These are phyloP conservation scores for Plasmodium sp. DNA, from an alignment of 169 alveolate genomes.

Conservation along the genomic window DNA sequence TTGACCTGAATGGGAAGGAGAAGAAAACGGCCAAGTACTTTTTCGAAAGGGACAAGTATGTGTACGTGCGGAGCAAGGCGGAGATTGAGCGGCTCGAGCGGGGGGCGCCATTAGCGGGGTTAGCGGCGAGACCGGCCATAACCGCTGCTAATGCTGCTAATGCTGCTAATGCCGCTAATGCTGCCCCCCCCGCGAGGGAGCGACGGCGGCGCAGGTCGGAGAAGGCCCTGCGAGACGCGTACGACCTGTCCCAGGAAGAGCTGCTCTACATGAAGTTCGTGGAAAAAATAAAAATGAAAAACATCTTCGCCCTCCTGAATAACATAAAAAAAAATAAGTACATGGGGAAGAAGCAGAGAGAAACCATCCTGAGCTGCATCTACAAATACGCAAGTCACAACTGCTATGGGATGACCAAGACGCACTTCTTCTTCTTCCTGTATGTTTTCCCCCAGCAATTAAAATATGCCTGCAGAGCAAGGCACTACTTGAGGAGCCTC, in stretches of 20 bases:
- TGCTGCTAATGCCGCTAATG: background rate
- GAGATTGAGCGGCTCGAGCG: constrained; percentile 11
- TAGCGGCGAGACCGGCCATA: background rate
- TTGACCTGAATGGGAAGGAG: constrained; percentile 32
- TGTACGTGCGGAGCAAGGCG: constrained; percentile 12
- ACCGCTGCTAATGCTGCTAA: background rate
- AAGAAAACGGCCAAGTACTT: constrained; percentile 21
- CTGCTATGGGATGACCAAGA: constrained; percentile 7
- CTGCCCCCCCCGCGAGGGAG: background rate
- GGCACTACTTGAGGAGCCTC: background rate
- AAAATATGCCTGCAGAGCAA: constrained; percentile 5
- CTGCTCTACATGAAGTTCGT: constrained; percentile 41
- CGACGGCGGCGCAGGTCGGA: background rate
- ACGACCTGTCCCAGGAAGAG: constrained; percentile 33
- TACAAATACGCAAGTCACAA: constrained; percentile 34
- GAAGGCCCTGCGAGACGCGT: constrained; percentile 7
- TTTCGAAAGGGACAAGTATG: constrained; percentile 30
- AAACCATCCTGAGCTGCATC: constrained; percentile 17
- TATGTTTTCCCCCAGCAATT: constrained; percentile 34
- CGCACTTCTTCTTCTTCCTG: constrained; percentile 24
- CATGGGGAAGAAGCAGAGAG: constrained; percentile 2
- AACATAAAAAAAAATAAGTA: constrained; percentile 40
- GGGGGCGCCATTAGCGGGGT: background rate
- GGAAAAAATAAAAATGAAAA: constrained; percentile 33
- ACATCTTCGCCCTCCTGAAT: constrained; percentile 24